Conservation (phyloP, 257 asterid genomes). For the Petrea volubilis region DNA sequence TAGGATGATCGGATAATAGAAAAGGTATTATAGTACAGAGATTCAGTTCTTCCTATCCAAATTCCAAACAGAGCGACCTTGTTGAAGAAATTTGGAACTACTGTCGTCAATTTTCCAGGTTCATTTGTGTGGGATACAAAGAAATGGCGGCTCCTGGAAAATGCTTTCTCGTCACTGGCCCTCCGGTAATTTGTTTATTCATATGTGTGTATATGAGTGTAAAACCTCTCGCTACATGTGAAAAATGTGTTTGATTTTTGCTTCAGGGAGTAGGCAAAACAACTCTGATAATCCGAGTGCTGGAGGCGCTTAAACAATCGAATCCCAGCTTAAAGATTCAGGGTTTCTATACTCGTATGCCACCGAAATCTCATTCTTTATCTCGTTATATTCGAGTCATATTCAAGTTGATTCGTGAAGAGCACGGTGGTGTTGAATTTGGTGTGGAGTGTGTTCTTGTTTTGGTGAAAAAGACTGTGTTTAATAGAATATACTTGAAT, state of each 20-base stretch:
- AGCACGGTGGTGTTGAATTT: not conserved
- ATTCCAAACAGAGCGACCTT: no score
- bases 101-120: not conserved
- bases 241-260: not conserved
- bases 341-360: conserved; percentile 82
- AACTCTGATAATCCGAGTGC: conserved; percentile 63
- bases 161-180: conserved; percentile 73
- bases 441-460: not conserved
- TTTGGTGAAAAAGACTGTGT: conserved; percentile 12
- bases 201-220: not conserved
- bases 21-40: no score
- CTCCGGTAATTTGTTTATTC: conserved; percentile 46
- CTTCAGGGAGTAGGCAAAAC: conserved; percentile 89
- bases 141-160: conserved; percentile 52
- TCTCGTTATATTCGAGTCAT: not conserved
- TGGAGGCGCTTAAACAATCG: conserved; percentile 57
- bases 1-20: no score
- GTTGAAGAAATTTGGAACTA: no score
- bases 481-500: not conserved
- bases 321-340: conserved; percentile 69
- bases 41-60: no score
- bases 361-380: not conserved
- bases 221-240: not conserved
- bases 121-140: not conserved
- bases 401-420: conserved; percentile 4